Base-by-base conservation (phyloP, 164 flowering plant species). In the Vitis amurensis region DNA sequence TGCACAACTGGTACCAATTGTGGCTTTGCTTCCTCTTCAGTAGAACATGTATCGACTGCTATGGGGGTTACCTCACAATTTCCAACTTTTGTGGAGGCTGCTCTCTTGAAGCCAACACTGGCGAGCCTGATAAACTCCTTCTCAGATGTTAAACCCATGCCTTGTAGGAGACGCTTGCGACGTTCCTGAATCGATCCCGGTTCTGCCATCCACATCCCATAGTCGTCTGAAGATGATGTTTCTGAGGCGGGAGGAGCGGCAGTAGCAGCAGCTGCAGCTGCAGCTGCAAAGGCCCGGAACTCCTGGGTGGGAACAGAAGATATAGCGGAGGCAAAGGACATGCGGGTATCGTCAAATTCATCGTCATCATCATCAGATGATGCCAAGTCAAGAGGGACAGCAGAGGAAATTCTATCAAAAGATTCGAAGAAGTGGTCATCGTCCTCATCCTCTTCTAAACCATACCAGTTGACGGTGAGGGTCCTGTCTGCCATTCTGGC, bases 161-260 rank as follows among this genome's bases (percentile, higher is more conserved):
- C 98, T 49, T 84, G 86, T 14, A 92, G 76, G 12, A 94, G 85
- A 0, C 92, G 89, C 59, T 75, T 78, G 4, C 99, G 87, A 0
- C 98, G 86, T 47, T 91, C 97, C 44, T 65, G 70, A 48, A 92
- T 85, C 31, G 92, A 87, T 0, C 90, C 88, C 0, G 99, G 97
- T 1, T 85, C 88, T 0, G 88, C 77, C 88, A 87, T 88, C 99
- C 99, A 94, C 17, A 92, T 59, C 47, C 84, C 78, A 61, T 88
- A 94, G 51, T 87, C 81, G 1, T 73, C 82, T 0, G 73, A 47
- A 66, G 64, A 48, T 31, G 77, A 9, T 1, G 67, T 10, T 37
- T 69, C 49, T 0, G 81, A 53, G 8, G 67, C 70, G 19, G 68
- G 9, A 56, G 59, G 73, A 82, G 67, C 10, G 49, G 72, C 49